Conservation (phyloP, 106 monocot species). For the Amphibolis antarctica region DNA sequence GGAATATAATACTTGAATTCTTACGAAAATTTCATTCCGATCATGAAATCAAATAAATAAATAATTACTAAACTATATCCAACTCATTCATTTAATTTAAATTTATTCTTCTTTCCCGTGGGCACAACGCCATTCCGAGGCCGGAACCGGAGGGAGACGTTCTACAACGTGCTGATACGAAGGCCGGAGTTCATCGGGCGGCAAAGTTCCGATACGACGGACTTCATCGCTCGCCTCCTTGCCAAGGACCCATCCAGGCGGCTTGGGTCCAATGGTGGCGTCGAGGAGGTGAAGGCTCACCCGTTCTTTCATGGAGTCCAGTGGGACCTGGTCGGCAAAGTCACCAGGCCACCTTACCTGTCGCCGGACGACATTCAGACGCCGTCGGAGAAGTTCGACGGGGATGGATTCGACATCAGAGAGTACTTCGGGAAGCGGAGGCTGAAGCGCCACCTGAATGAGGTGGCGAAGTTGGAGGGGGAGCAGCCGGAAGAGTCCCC, state of each 20-base stretch:
- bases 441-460: constrained; percentile 13
- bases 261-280: constrained; percentile 53
- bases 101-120: too few species aligned
- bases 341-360: constrained; percentile 57
- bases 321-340: constrained; percentile 62
- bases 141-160: constrained; percentile 73
- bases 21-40: neutral
- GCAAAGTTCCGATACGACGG: constrained; percentile 37
- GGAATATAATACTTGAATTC: neutral
- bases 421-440: constrained; percentile 37
- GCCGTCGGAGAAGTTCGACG: neutral
- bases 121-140: constrained; percentile 64
- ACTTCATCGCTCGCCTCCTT: constrained; percentile 53
- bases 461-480: neutral
- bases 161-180: constrained; percentile 53
- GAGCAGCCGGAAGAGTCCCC: constrained; percentile 1
- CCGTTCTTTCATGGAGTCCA: constrained; percentile 64
- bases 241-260: constrained; percentile 45
- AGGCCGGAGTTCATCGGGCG: constrained; percentile 50
- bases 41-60: neutral
- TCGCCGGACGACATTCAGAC: constrained; percentile 18
- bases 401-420: constrained; percentile 35
- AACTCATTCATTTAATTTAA: too few species aligned
- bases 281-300: constrained; percentile 61
- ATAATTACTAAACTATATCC: too few species aligned